A percentile compares a stretch with the other conserved stretches of the same genome.
Evolutionary conservation across 2,329 filamentous ascomycete genomes (phyloP).

Genomic region (Epichloe elymi): DNA sequence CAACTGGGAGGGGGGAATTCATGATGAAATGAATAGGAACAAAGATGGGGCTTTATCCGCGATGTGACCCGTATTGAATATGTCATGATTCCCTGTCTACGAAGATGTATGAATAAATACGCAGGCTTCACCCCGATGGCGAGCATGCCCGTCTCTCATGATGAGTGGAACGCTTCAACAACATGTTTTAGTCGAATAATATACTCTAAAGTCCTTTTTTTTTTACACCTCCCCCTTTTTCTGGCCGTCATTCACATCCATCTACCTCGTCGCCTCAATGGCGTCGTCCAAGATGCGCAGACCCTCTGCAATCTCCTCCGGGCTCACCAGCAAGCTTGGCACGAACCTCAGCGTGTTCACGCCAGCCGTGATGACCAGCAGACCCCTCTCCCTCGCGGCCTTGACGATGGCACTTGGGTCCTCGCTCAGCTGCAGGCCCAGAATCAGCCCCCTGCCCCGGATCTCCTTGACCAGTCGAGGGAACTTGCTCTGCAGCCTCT

Average conservation of each 20-base stretch:
- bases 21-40: too few relatives aligned
- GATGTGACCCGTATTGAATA: too few relatives aligned
- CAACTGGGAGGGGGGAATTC: too few relatives aligned
- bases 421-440: constrained; percentile 70
- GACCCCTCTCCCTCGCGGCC: constrained; percentile 72
- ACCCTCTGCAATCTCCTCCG: constrained; percentile 67
- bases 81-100: too few relatives aligned
- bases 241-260: not conserved
- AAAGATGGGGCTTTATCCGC: too few relatives aligned
- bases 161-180: too few relatives aligned
- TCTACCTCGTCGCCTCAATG: constrained; percentile 31
- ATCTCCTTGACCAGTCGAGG: constrained; percentile 66
- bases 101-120: too few relatives aligned
- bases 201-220: too few relatives aligned
- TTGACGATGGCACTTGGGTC: constrained; percentile 66
- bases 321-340: constrained; percentile 68
- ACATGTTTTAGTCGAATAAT: too few relatives aligned
- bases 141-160: too few relatives aligned
- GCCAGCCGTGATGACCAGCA: constrained; percentile 85
- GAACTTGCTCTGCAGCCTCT: constrained; percentile 32
- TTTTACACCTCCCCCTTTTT: too few relatives aligned
- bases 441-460: constrained; percentile 70
- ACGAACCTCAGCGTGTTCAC: constrained; percentile 89
- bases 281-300: constrained; percentile 62
- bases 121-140: too few relatives aligned